phyloP scores from a whole-genome alignment of 176 grass and related monocot species.

The Leersia perrieri region DNA sequence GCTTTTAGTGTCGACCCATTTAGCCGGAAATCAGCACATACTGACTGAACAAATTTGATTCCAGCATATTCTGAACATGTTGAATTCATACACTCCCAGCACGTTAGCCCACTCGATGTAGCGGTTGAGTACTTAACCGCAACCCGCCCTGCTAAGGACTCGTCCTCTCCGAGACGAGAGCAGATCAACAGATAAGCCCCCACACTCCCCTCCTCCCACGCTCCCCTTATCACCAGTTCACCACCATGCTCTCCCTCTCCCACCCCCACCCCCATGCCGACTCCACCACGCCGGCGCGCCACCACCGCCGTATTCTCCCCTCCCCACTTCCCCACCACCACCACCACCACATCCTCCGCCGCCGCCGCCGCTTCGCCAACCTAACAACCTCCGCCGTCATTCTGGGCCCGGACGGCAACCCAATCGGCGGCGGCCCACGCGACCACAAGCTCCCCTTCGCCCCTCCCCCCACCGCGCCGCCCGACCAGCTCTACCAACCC shows the following conservation, averaged over 20 bases:
- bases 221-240: slow-evolving; percentile 26
- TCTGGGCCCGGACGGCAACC: slow-evolving; percentile 26
- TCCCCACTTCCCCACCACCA: background rate
- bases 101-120: too few relatives aligned
- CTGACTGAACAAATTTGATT: too few relatives aligned
- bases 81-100: too few relatives aligned
- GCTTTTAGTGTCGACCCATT: too few relatives aligned
- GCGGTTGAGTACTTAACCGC: background rate
- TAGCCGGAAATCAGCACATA: too few relatives aligned
- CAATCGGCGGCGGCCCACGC: background rate
- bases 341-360: slow-evolving; percentile 1
- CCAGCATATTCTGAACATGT: too few relatives aligned
- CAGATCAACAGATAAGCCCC: slow-evolving; percentile 18
- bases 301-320: background rate
- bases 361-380: slow-evolving; percentile 9
- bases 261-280: slow-evolving; percentile 37
- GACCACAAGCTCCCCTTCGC: slow-evolving; percentile 57
- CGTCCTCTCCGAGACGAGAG: background rate
- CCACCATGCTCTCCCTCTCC: slow-evolving; percentile 61
- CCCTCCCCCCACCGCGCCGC: slow-evolving; percentile 35
- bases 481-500: slow-evolving; percentile 68
- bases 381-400: slow-evolving; percentile 32
- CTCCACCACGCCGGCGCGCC: slow-evolving; percentile 5
- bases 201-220: background rate
- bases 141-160: background rate